Evolutionary conservation across 2,329 filamentous ascomycete genomes (phyloP), one percentile per base, ranked within the genome.

Genomic region (Aspergillus fumigatiaffinis): DNA sequence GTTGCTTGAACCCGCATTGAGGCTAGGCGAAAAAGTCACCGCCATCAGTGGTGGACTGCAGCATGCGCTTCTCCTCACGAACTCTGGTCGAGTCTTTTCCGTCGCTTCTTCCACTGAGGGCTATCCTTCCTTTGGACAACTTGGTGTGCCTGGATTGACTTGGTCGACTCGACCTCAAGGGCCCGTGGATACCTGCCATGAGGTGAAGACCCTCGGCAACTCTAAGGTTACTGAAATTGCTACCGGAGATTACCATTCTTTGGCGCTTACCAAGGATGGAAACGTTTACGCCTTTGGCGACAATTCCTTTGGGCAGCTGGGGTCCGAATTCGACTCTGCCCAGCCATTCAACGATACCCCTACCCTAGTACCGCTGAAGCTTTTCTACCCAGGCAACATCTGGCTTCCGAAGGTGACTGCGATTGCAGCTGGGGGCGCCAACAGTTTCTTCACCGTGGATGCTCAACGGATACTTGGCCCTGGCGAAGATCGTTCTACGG

Each of bases 281-380:
- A 84, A 86, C 17, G 82, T 94, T 17, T 96, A 94, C 73, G 82
- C 87, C 6, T 97, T 96, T 76, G 94, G 94, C 41, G 92, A 97
- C 73, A 97, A 97, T 76, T 87, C 87, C 0, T 84, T 85, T 47
- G 94, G 94, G n/a, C 94, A 97, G 73, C 82, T 97, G 3, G 93
- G 93, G n/a, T 86, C 93, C 66, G 85, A 91, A 52, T 84, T 83
- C 53, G 85, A 86, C 51, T 71, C 82, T 0, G 83, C 87, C 28
- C 78, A 84, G 17, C 80, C 84, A 7, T 83, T 78, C 56, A 79
- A 89, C 25, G 89, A 93, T 62, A 81, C 82, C 0, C 92, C 94
- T 0, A 84, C 86, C 3, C 81, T 87, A 5, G 72, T 97, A 2
- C 84, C 90, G 1, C 82, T 90, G 42, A 83, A 85, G 59, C 84